These are phyloP conservation scores for Samsoniella hepiali DNA, from an alignment of 2,329 filamentous ascomycete species.

Conservation along the genomic window DNA sequence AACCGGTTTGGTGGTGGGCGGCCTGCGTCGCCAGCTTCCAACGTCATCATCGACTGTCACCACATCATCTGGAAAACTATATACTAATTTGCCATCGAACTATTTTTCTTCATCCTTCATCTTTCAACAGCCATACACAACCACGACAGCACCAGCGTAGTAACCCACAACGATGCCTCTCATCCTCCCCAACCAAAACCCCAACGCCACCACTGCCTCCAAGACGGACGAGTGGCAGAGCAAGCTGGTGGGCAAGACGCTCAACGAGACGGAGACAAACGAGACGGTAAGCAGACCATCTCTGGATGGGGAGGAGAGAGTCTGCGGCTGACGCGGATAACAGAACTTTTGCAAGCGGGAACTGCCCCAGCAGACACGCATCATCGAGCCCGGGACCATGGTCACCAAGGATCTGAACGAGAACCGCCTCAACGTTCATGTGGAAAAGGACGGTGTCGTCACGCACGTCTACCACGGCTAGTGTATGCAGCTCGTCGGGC, in stretches of 20 bases:
- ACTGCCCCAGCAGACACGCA: conserved; percentile 52
- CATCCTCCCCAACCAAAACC: conserved; percentile 57
- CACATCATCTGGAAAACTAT: too few relatives aligned
- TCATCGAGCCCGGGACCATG: conserved; percentile 56
- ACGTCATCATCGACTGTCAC: conserved; percentile 12
- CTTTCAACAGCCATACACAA: not conserved
- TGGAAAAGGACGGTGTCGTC: conserved; percentile 59
- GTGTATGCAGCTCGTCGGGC: conserved; percentile 11
- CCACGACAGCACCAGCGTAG: too few relatives aligned
- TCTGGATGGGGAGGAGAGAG: not conserved
- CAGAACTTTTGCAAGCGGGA: conserved; percentile 61
- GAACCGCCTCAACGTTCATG: conserved; percentile 56
- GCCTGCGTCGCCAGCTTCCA: not conserved
- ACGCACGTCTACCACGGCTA: conserved; percentile 56
- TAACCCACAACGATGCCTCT: conserved; percentile 57
- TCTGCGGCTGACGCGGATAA: not conserved
- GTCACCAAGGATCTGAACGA: conserved; percentile 56
- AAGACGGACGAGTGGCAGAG: conserved; percentile 57
- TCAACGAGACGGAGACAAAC: conserved; percentile 47
- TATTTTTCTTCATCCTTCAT: not conserved
- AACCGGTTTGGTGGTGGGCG: not conserved
- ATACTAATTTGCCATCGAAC: not conserved
- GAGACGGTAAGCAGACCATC: conserved; percentile 46
- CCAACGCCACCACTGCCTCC: conserved; percentile 39
- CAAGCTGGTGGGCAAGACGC: conserved; percentile 62